Conservation (phyloP, 805 yeast species). For the Saturnispora saitoi region DNA sequence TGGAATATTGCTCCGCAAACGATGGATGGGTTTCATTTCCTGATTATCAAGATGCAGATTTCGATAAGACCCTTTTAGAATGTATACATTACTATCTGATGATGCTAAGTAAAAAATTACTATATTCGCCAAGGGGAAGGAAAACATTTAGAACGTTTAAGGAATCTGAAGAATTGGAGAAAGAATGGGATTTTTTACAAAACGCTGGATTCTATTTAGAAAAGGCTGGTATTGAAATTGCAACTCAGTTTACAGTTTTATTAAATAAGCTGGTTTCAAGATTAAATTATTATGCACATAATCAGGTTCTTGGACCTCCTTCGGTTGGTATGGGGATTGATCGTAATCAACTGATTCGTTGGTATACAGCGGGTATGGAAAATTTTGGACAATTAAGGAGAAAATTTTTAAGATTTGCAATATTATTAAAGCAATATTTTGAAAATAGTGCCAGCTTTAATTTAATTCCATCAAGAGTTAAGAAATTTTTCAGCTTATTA, state of each 20-base stretch:
- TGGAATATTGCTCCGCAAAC: constrained; percentile 49
- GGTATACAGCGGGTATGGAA: constrained; percentile 61
- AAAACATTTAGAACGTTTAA: constrained; percentile 72
- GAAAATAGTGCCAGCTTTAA: constrained; percentile 64
- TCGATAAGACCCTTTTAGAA: constrained; percentile 60
- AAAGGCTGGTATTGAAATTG: constrained; percentile 71
- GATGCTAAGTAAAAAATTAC: constrained; percentile 63
- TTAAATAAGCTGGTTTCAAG: constrained; percentile 62
- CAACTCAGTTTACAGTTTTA: constrained; percentile 31
- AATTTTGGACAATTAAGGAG: constrained; percentile 71
- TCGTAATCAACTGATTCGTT: constrained; percentile 43
- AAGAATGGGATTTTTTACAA: constrained; percentile 70
- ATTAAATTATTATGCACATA: constrained; percentile 58
- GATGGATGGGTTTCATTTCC: constrained; percentile 62
- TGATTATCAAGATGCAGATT: constrained; percentile 49
- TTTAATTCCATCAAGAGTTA: constrained; percentile 40
- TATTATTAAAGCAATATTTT: constrained; percentile 56
- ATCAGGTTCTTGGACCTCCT: constrained; percentile 62
- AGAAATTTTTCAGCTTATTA: constrained; percentile 47
- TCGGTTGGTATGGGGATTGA: constrained; percentile 26
- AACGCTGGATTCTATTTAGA: constrained; percentile 71
- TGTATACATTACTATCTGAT: constrained; percentile 67
- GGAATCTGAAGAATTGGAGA: constrained; percentile 84
- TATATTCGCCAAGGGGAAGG: constrained; percentile 52
- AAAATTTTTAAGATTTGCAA: constrained; percentile 70